A percentile compares a stretch with the other conserved stretches of the same genome.
Conservation (phyloP, 768 basidiomycete species). For the Rhizopogon sp. region DNA sequence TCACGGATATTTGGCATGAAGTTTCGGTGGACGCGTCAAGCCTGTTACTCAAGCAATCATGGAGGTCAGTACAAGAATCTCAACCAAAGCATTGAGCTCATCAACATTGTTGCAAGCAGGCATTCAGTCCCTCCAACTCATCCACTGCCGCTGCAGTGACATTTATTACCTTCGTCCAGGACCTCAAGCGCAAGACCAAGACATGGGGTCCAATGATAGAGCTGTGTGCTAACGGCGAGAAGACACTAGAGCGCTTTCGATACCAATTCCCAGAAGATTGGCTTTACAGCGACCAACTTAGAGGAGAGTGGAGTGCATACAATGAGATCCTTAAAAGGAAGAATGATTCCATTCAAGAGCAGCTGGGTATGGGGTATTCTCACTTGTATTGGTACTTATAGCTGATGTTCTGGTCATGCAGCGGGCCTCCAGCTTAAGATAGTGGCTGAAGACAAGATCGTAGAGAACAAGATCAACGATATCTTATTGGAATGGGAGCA, state of each 20-base stretch:
- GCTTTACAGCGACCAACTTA: slow-evolving; percentile 96
- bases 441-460: slow-evolving; percentile 98
- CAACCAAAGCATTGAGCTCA: not conserved
- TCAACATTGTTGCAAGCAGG: slow-evolving; percentile 43
- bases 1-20: slow-evolving; percentile 10
- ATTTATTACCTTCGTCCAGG: slow-evolving; percentile 99
- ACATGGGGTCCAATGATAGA: slow-evolving; percentile 97
- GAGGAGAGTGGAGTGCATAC: slow-evolving; percentile 98
- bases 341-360: slow-evolving; percentile 98
- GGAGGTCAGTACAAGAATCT: slow-evolving; percentile 18
- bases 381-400: not conserved
- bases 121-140: slow-evolving; percentile 73
- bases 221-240: slow-evolving; percentile 90
- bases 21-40: slow-evolving; percentile 14
- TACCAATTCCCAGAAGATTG: slow-evolving; percentile 97
- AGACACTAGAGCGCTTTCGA: slow-evolving; percentile 93
- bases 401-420: slow-evolving; percentile 25
- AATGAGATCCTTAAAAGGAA: slow-evolving; percentile 97
- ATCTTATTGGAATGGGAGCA: slow-evolving; percentile 91
- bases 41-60: slow-evolving; percentile 16
- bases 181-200: slow-evolving; percentile 95
- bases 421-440: slow-evolving; percentile 98
- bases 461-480: slow-evolving; percentile 93
- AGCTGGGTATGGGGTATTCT: slow-evolving; percentile 64
- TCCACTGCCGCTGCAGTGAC: slow-evolving; percentile 98